Base-by-base conservation (phyloP, 306 rosid genomes). In the Rosa lucieae region DNA sequence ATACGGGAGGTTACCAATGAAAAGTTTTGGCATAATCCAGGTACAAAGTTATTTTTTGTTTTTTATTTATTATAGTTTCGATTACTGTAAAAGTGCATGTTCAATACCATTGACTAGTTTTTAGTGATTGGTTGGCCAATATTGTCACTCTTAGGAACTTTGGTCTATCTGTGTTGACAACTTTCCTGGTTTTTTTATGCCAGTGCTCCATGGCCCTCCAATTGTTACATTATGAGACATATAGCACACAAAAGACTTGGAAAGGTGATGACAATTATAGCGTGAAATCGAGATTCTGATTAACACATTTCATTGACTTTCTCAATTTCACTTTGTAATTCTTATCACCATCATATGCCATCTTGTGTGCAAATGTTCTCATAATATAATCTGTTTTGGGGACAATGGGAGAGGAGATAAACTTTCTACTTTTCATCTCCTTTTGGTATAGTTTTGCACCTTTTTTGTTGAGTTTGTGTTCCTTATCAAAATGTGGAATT, bases 11-110 rank as follows among this genome's bases (percentile, higher is more conserved):
- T 95, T 72, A 95, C 98, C 65, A 95, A 89, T 40, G 99, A 91
- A 81, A 95, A 93, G 90, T 93, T 95, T 87, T 95, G 99, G 98
- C 98, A 90, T 78, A 93, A 90, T 71, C 98, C 98, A 90, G 99
- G 99, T 95, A 90, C 76, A 75, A 62, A 56, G 39, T 67, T 14
- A 68, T 77, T 61, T 23, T 79, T 23, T 55, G 70, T 67, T 55
- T 12, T 32, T 37, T 6, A 8, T 67, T 9, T 65, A 14, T 65
- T 10, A 9, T 29, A 29, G 18, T 21, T 49, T 18, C 46, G 6
- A 3, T 67, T 39, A 35, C 73, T 74, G 32, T 77, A 11, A 35
- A 65, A 13, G 44, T 35, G 44, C 77, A 53, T 78, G 77, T 62
- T 76, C 12, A 47, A 15, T 18, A 63, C 12, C 20, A 21, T 29